Base-by-base conservation (phyloP, 495 filamentous ascomycete genomes). In the Lophiostoma macrostomum region DNA sequence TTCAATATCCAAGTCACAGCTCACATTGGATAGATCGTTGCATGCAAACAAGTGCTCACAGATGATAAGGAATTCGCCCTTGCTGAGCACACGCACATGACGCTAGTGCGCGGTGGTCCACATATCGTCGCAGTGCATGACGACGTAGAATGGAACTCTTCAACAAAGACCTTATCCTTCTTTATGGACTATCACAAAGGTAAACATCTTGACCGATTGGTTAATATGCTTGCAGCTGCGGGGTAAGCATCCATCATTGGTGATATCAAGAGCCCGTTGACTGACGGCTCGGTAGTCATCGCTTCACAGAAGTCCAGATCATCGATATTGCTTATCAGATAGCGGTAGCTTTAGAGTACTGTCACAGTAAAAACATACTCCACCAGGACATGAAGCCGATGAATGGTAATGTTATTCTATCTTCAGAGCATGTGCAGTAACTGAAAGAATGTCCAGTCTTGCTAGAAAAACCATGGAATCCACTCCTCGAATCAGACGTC, bases 121-220 rank as follows among this genome's bases (percentile, higher is more conserved):
- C 39, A 53, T 20, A 38, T 53, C 23, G 50, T 41, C 2, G 31
- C 29, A 2, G 20, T 53, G 7, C 41, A 53, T 22, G 13, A 44
- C 10, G 50, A 29, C 8, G 6, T 53, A 5, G 50, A 53, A 27
- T 45, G 14, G 24, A 53, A 53, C 16, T 25, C 7, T 3, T 16
- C 1, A 20, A 53, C 50, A 10, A 29, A 29, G 22, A 37, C 19
- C 29, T 22, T 45, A 10, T 45, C 50, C 13, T 53, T 53, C 19
- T 53, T 53, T 31, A 53, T 53, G 40, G 41, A 45, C 16, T 53
- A 45, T 22, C 46, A 37, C 18, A 53, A 44, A 29, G 40, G 50
- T 0, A 53, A 37, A 31, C 29, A 44, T 25, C 29, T 53, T 1
- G 39, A 45, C 13, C 36, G 28, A 38, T 31, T 37, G 22, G 14